Conservation (phyloP, 2,329 filamentous ascomycete genomes). For the Colletotrichum nymphaeae region DNA sequence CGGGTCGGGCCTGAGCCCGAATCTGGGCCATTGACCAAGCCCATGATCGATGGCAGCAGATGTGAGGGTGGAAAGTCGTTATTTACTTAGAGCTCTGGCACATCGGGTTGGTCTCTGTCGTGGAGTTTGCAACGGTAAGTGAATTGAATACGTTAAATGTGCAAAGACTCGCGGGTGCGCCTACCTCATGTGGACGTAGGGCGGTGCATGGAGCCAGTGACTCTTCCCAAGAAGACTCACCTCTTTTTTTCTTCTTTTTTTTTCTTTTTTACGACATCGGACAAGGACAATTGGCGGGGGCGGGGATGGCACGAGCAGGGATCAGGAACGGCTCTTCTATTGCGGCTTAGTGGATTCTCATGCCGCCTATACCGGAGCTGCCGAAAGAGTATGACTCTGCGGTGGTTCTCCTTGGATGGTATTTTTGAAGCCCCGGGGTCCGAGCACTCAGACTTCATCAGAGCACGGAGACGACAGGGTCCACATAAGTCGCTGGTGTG, state of each 20-base stretch:
- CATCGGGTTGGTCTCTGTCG: conserved; percentile 9
- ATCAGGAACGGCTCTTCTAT: not conserved
- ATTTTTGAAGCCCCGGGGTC: too few species aligned
- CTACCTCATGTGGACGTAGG: not conserved
- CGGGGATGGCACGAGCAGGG: not conserved
- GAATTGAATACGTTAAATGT: not conserved
- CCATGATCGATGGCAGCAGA: conserved; percentile 21
- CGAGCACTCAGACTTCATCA: too few species aligned
- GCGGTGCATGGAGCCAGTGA: not conserved
- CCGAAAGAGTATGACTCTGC: not conserved
- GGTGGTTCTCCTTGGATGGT: too few species aligned
- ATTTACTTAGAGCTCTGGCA: not conserved
- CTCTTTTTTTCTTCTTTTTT: not conserved
- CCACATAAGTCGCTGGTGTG: too few species aligned
- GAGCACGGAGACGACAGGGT: too few species aligned
- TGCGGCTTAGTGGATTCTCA: not conserved
- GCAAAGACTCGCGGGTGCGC: not conserved
- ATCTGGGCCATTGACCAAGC: conserved; percentile 33
- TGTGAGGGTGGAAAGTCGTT: not conserved
- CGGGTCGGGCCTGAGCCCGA: conserved; percentile 56
- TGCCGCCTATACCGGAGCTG: not conserved
- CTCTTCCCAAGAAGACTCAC: not conserved
- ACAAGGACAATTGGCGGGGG: not conserved
- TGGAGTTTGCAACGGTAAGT: not conserved
- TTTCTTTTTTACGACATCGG: not conserved